phyloP scores from a whole-genome alignment of 179 eudicot species.

The Nepenthes alata region DNA sequence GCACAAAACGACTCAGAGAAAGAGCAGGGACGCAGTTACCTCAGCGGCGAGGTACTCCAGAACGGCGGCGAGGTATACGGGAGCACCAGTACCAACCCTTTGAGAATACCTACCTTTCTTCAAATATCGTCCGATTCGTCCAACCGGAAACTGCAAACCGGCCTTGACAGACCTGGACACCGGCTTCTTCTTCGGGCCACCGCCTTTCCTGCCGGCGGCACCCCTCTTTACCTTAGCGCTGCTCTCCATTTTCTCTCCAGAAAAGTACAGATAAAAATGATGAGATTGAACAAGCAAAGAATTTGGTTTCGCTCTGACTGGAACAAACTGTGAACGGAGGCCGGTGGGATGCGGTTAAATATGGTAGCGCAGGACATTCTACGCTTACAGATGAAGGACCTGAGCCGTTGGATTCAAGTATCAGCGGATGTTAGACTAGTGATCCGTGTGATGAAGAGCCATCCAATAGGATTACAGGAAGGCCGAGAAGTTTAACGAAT shows the following conservation, averaged over 20 bases:
- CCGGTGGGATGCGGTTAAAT: background rate
- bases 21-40: background rate
- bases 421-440: background rate
- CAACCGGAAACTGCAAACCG: slow-evolving; percentile 13
- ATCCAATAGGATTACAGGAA: background rate
- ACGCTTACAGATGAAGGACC: background rate
- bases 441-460: background rate
- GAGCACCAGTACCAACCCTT: slow-evolving; percentile 12
- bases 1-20: too few species aligned
- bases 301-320: too few species aligned
- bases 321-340: background rate
- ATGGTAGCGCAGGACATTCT: background rate
- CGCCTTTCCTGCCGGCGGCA: slow-evolving; percentile 9
- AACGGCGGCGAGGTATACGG: slow-evolving; percentile 13
- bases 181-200: slow-evolving; percentile 12
- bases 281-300: too few species aligned
- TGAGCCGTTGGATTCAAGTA: background rate
- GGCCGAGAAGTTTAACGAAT: too few species aligned
- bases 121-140: slow-evolving; percentile 8
- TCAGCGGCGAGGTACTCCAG: slow-evolving; percentile 14
- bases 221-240: slow-evolving; percentile 7
- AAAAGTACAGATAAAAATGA: background rate
- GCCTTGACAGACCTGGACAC: slow-evolving; percentile 12
- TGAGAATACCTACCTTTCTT: slow-evolving; percentile 12
- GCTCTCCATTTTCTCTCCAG: slow-evolving; percentile 4